phyloP scores from a whole-genome alignment of 2,329 filamentous ascomycete species.

The Hypoxylon sp. region DNA sequence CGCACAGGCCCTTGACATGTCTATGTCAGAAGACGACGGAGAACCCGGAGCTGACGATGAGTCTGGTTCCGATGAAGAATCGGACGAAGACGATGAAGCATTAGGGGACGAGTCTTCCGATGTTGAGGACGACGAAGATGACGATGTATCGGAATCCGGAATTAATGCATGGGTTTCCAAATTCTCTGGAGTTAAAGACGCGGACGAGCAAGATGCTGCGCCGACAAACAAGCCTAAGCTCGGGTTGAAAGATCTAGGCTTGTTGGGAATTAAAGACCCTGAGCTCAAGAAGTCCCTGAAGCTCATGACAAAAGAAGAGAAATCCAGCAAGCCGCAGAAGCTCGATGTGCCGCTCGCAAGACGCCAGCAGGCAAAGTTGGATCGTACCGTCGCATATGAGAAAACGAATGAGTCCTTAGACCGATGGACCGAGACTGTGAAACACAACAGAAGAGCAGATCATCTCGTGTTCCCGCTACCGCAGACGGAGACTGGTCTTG shows the following conservation, averaged over 20 bases:
- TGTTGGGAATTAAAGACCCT: constrained; percentile 80
- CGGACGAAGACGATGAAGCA: constrained; percentile 62
- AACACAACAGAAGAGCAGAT: constrained; percentile 91
- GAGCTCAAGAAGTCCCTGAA: constrained; percentile 85
- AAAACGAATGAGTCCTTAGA: constrained; percentile 93
- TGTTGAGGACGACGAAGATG: constrained; percentile 61
- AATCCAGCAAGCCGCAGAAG: constrained; percentile 73
- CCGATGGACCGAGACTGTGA: constrained; percentile 95
- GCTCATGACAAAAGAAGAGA: constrained; percentile 76
- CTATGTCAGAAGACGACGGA: constrained; percentile 63
- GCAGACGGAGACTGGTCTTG: constrained; percentile 74
- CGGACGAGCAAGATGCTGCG: constrained; percentile 65
- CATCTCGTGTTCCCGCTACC: constrained; percentile 89
- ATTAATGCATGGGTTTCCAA: constrained; percentile 70
- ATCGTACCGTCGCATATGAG: constrained; percentile 85
- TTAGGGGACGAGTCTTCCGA: constrained; percentile 59
- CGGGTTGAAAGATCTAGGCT: constrained; percentile 79
- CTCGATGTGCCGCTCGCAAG: constrained; percentile 86
- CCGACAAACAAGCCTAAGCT: constrained; percentile 75
- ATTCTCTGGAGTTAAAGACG: constrained; percentile 75
- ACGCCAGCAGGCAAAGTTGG: constrained; percentile 86
- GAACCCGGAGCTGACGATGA: constrained; percentile 65
- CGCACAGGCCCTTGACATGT: constrained; percentile 67
- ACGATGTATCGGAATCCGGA: constrained; percentile 66
- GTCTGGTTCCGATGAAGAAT: constrained; percentile 61